phyloP scores from a whole-genome alignment of 2,329 filamentous ascomycete species.

The Dothideomycetes sp. region DNA sequence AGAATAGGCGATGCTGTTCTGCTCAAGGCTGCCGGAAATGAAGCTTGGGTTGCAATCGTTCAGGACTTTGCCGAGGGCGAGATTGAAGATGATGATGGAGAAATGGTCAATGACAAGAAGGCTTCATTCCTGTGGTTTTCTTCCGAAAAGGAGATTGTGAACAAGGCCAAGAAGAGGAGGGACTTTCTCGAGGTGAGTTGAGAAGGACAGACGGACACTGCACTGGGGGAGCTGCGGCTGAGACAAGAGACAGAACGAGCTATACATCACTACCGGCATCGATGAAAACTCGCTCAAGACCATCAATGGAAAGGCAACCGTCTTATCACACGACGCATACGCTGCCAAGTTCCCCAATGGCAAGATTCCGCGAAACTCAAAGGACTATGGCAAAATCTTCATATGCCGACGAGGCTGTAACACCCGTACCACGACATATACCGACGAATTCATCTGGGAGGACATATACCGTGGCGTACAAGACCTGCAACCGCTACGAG shows the following conservation, averaged over 20 bases:
- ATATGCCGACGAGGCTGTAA: conserved; percentile 85
- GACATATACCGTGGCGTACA: conserved; percentile 63
- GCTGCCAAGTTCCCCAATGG: conserved; percentile 62
- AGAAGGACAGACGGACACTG: conserved; percentile 26
- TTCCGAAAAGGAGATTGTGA: conserved; percentile 79
- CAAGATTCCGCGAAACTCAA: conserved; percentile 61
- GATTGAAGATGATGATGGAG: conserved; percentile 50
- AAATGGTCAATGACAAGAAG: conserved; percentile 48
- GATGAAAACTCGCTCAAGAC: conserved; percentile 80
- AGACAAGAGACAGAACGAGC: conserved; percentile 66
- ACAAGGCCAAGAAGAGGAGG: conserved; percentile 67
- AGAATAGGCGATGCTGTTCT: conserved; percentile 74
- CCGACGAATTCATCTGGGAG: conserved; percentile 87
- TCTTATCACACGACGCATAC: conserved; percentile 67
- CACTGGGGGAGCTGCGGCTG: conserved; percentile 10
- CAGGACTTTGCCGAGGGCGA: conserved; percentile 70
- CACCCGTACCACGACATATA: conserved; percentile 80
- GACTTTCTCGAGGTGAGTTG: conserved; percentile 61
- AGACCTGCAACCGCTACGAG: conserved; percentile 57
- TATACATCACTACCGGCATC: conserved; percentile 81
- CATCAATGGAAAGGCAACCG: conserved; percentile 78
- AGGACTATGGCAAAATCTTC: conserved; percentile 76
- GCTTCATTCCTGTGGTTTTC: conserved; percentile 96
- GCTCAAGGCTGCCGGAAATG: conserved; percentile 79
- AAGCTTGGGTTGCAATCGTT: conserved; percentile 88